Evolutionary conservation across 441 rosid genomes (phyloP).

Genomic region (Adansonia grandidieri): DNA sequence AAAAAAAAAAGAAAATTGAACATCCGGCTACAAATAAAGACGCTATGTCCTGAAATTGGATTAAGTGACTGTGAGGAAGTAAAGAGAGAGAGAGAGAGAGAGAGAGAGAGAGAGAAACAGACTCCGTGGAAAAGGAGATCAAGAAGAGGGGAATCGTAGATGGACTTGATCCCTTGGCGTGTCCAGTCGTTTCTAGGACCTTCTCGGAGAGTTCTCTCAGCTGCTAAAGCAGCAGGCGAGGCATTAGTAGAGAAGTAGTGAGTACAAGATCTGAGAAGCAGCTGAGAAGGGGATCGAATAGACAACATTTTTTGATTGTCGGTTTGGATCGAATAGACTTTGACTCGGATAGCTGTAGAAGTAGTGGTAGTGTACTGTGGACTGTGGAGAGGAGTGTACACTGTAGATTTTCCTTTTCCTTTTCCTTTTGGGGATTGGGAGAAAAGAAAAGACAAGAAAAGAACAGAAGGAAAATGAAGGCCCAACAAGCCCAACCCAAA

Average conservation of each 20-base stretch:
- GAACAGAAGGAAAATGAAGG: background rate
- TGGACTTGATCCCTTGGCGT: slow-evolving; percentile 64
- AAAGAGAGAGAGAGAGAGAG: background rate
- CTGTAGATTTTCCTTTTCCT: background rate
- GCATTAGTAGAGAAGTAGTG: slow-evolving; percentile 31
- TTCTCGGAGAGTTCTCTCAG: slow-evolving; percentile 65
- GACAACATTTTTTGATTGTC: slow-evolving; percentile 40
- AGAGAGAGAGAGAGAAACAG: slow-evolving; percentile 17
- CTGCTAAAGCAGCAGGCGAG: slow-evolving; percentile 77
- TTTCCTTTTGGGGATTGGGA: background rate
- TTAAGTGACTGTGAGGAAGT: background rate
- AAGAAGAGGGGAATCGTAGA: slow-evolving; percentile 82
- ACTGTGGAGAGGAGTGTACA: too few species aligned
- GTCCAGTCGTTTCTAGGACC: slow-evolving; percentile 82
- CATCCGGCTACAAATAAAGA: background rate
- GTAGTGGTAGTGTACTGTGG: too few species aligned
- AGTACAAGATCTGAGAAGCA: slow-evolving; percentile 23
- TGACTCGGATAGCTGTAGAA: background rate
- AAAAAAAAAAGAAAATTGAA: background rate
- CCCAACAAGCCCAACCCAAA: too few species aligned
- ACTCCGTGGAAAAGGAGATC: slow-evolving; percentile 97
- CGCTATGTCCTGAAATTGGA: background rate
- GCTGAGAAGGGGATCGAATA: slow-evolving; percentile 42
- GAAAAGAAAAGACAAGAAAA: background rate
- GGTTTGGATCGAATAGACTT: background rate